Evolutionary conservation across 2,329 filamentous ascomycete genomes (phyloP).

Genomic region (Pestalotiopsis sp.): DNA sequence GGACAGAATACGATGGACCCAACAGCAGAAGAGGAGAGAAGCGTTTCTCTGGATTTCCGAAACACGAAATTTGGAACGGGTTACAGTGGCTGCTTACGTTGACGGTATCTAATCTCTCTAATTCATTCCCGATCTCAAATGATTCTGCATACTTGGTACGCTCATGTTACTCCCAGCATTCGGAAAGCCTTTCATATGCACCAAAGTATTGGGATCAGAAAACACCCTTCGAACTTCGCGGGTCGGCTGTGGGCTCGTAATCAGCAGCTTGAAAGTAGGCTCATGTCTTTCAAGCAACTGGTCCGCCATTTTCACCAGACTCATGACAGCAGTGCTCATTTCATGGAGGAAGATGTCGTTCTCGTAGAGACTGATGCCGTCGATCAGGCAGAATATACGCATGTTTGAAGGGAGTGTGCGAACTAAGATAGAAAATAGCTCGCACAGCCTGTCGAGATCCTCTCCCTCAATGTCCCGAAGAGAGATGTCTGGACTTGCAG

Average conservation of each 20-base stretch:
- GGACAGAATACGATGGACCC: neutral
- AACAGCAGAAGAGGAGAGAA: neutral
- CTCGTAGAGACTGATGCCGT: neutral
- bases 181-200: neutral
- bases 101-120: neutral
- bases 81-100: no score
- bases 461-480: neutral
- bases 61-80: no score
- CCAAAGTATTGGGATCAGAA: neutral
- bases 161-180: neutral
- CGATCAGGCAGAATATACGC: neutral
- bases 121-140: neutral
- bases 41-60: neutral
- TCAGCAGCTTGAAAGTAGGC: neutral
- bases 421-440: neutral
- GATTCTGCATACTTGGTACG: neutral
- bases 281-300: neutral
- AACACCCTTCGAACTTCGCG: neutral
- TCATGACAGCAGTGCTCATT: neutral
- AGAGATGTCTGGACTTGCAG: neutral
- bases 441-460: neutral
- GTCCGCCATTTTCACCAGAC: neutral
- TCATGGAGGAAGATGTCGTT: neutral
- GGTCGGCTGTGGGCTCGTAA: neutral
- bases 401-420: neutral